A percentile compares a stretch with the other conserved stretches of the same genome.
Evolutionary conservation across 2,329 filamentous ascomycete genomes (phyloP).

Genomic region (Setomelanomma holmii): DNA sequence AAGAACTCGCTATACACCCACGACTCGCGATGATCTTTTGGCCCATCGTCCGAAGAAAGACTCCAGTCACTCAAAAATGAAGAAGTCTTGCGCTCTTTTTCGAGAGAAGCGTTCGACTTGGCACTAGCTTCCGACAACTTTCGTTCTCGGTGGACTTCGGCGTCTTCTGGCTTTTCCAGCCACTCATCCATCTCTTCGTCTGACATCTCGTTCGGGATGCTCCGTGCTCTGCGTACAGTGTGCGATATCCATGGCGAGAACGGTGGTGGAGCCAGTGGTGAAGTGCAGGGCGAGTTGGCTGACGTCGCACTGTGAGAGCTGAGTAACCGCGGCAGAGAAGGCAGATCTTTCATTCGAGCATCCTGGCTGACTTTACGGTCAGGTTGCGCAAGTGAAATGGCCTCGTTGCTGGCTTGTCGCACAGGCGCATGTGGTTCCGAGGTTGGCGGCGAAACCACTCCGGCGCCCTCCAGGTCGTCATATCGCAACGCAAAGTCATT

Average conservation of each 20-base stretch:
- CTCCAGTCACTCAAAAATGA: background rate
- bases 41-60: background rate
- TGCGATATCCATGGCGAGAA: slow-evolving; percentile 8
- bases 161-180: slow-evolving; percentile 24
- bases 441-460: background rate
- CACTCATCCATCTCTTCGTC: slow-evolving; percentile 29
- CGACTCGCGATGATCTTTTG: background rate
- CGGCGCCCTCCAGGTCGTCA: slow-evolving; percentile 2
- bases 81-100: background rate
- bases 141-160: slow-evolving; percentile 22
- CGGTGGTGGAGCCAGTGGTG: slow-evolving; percentile 8
- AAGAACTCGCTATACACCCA: background rate
- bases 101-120: background rate
- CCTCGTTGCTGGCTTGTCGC: background rate
- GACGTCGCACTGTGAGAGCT: background rate
- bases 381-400: background rate
- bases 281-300: background rate
- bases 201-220: slow-evolving; percentile 18
- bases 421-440: background rate
- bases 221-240: slow-evolving; percentile 10
- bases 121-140: slow-evolving; percentile 3
- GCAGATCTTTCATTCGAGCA: background rate
- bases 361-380: background rate
- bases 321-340: background rate
- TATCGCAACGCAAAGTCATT: slow-evolving; percentile 6